Percentiles rank a stretch among this genome's conserved stretches.
Conservation (phyloP, 306 rosid species). For the Lathyrus sativus region DNA sequence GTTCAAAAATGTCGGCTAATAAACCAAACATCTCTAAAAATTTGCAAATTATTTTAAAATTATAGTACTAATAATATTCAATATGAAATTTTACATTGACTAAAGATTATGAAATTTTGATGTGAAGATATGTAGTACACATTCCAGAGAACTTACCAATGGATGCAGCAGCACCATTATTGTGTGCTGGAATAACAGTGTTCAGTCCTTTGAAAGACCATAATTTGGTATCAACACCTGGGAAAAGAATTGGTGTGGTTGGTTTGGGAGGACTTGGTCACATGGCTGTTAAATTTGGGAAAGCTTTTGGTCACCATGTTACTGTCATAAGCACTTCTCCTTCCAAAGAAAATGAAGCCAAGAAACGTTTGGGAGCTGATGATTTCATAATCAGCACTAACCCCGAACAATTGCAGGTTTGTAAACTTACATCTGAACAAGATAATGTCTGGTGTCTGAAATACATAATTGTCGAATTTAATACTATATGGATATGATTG, state of each 20-base stretch:
- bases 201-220: conserved; percentile 67
- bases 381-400: conserved; percentile 64
- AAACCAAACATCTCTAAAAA: not conserved
- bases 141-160: conserved; percentile 56
- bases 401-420: conserved; percentile 55
- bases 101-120: conserved; percentile 7
- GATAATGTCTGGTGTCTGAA: too few relatives aligned
- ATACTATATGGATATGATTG: too few relatives aligned
- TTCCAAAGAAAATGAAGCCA: conserved; percentile 64
- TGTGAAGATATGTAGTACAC: conserved; percentile 67
- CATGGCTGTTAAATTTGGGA: conserved; percentile 71
- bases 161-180: conserved; percentile 76
- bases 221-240: conserved; percentile 37
- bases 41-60: not conserved
- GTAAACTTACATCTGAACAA: too few relatives aligned
- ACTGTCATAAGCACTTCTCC: conserved; percentile 79
- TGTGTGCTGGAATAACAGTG: conserved; percentile 78
- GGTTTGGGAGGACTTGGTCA: conserved; percentile 85
- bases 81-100: not conserved
- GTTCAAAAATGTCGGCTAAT: not conserved
- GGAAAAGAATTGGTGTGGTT: conserved; percentile 64
- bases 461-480: too few relatives aligned
- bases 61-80: not conserved
- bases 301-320: conserved; percentile 78
- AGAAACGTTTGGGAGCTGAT: conserved; percentile 61